Evolutionary conservation across 1,284 basidiomycete species (phyloP).

Genomic region (Peniophora sp.): DNA sequence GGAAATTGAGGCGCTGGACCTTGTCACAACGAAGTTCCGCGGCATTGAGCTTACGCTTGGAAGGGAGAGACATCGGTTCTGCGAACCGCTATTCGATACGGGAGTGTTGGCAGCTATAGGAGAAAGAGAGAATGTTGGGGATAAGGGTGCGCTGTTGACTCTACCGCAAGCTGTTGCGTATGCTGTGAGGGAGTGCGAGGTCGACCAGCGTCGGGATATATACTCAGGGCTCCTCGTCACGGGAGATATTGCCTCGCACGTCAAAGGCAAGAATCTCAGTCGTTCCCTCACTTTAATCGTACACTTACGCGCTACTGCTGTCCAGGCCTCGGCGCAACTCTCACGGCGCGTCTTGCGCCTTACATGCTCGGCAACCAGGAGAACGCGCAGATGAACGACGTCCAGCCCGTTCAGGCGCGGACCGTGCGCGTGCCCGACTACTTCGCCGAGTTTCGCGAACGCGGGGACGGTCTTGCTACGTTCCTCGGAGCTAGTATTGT

Average conservation of each 20-base stretch:
- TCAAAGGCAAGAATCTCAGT: conserved; percentile 54
- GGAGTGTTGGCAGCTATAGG: conserved; percentile 33
- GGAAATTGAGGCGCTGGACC: conserved; percentile 77
- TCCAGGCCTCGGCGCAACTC: conserved; percentile 58
- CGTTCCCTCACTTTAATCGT: conserved; percentile 3
- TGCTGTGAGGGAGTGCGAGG: conserved; percentile 48
- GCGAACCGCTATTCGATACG: conserved; percentile 85
- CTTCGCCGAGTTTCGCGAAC: conserved; percentile 85
- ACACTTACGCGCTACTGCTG: conserved; percentile 1
- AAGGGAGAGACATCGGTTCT: conserved; percentile 83
- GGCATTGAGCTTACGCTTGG: conserved; percentile 73
- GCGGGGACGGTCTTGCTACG: conserved; percentile 74
- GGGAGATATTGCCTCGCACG: conserved; percentile 68
- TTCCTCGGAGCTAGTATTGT: conserved; percentile 86
- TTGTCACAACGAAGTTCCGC: conserved; percentile 67
- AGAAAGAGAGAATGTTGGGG: conserved; percentile 8
- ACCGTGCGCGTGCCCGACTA: conserved; percentile 83
- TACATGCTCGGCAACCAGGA: conserved; percentile 65
- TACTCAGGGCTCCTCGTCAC: conserved; percentile 83
- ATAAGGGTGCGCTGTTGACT: conserved; percentile 27
- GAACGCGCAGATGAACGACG: conserved; percentile 52
- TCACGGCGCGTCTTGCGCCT: conserved; percentile 69
- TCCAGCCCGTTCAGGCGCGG: conserved; percentile 63
- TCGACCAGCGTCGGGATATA: conserved; percentile 62
- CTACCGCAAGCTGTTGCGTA: conserved; percentile 61